phyloP scores from a whole-genome alignment of 805 yeast species.

The Tetrapisispora fleetii region DNA sequence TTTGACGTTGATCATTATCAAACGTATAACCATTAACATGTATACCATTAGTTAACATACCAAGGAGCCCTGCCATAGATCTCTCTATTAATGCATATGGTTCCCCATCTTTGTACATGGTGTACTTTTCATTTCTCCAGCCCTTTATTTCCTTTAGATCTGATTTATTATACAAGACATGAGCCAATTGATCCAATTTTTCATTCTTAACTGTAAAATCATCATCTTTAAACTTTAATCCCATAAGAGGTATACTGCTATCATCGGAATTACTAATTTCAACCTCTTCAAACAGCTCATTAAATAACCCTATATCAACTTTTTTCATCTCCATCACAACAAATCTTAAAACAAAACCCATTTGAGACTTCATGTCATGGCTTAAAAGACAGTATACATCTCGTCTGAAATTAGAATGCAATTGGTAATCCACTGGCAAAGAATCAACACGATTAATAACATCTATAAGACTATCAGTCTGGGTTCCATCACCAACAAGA shows the following conservation, averaged over 20 bases:
- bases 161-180: conserved; percentile 30
- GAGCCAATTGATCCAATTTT: conserved; percentile 39
- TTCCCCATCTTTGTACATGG: conserved; percentile 41
- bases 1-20: conserved; percentile 33
- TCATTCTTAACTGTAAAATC: conserved; percentile 24
- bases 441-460: conserved; percentile 23
- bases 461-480: conserved; percentile 13
- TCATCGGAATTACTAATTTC: conserved; percentile 1
- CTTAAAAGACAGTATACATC: conserved; percentile 29
- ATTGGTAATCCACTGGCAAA: conserved; percentile 17
- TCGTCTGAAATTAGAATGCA: conserved; percentile 11
- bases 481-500: conserved; percentile 18
- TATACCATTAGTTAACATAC: conserved; percentile 83
- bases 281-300: conserved; percentile 23
- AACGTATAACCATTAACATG: conserved; percentile 76
- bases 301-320: conserved; percentile 6
- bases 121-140: conserved; percentile 83
- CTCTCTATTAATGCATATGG: conserved; percentile 72
- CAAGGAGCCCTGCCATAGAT: conserved; percentile 69
- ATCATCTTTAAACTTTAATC: conserved; percentile 22
- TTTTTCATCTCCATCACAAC: conserved; percentile 29
- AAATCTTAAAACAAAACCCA: conserved; percentile 34
- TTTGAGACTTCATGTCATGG: conserved; percentile 25
- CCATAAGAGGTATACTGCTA: conserved; percentile 16
- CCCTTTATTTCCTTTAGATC: conserved; percentile 37